Evolutionary conservation across 1,284 basidiomycete genomes (phyloP).

Genomic region (Trametes hirsuta): DNA sequence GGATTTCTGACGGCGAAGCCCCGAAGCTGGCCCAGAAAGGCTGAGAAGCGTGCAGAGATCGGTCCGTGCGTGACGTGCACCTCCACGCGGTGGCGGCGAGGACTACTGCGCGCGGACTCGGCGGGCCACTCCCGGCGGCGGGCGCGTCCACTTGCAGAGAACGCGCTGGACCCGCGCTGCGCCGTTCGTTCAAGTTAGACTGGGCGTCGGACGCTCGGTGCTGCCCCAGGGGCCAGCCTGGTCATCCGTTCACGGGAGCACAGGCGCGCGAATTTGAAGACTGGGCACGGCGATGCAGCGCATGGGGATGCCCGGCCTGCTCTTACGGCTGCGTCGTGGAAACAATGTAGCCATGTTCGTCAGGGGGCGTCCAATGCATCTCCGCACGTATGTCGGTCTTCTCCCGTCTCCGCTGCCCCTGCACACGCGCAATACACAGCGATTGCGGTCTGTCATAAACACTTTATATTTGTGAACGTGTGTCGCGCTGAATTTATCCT

Average conservation of each 20-base stretch:
- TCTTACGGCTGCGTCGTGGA: neutral
- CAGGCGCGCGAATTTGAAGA: neutral
- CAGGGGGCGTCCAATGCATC: neutral
- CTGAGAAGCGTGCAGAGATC: conserved; percentile 5
- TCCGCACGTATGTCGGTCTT: too few species aligned
- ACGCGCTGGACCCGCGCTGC: neutral
- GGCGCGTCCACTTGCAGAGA: conserved; percentile 12
- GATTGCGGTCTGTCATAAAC: too few species aligned
- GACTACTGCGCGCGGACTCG: neutral
- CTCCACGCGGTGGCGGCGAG: conserved; percentile 23
- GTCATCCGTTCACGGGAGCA: too few species aligned
- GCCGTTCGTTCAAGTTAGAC: neutral
- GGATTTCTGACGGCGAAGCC: conserved; percentile 25
- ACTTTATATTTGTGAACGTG: too few species aligned
- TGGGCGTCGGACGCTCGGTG: too few species aligned
- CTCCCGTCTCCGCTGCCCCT: too few species aligned
- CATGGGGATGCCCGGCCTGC: neutral
- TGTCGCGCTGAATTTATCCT: too few species aligned
- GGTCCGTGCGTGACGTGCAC: conserved; percentile 17
- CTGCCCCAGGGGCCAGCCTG: too few species aligned
- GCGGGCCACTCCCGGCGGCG: neutral
- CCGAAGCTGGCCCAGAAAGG: conserved; percentile 15
- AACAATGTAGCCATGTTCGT: conserved; percentile 3
- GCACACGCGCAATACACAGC: too few species aligned
- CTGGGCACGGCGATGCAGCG: neutral